Evolutionary conservation across 345 rosid species (phyloP).

Genomic region (Aquilaria malaccensis): DNA sequence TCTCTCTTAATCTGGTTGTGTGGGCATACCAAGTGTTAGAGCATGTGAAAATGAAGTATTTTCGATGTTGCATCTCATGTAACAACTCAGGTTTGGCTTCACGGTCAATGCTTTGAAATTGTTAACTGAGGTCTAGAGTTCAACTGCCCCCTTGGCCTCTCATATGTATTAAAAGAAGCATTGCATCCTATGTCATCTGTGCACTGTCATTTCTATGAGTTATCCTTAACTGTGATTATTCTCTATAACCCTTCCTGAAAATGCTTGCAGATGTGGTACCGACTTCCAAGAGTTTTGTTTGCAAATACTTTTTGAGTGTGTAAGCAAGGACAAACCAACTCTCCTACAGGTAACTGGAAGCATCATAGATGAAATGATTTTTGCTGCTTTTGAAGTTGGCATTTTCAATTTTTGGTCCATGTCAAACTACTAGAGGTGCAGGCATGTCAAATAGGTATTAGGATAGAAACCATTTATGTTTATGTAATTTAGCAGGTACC

Average conservation of each 20-base stretch:
- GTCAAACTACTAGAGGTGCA: neutral
- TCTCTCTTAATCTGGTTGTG: too few relatives aligned
- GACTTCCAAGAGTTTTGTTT: constrained; percentile 94
- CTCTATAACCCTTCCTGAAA: constrained; percentile 7
- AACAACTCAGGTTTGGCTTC: neutral
- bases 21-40: too few relatives aligned
- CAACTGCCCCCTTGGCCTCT: neutral
- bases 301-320: constrained; percentile 89
- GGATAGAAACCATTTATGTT: neutral
- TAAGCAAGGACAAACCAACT: constrained; percentile 96
- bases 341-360: constrained; percentile 66
- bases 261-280: constrained; percentile 57
- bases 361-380: neutral
- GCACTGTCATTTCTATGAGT: too few relatives aligned
- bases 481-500: neutral
- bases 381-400: neutral
- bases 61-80: neutral
- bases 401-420: neutral
- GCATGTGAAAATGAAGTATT: neutral
- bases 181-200: neutral
- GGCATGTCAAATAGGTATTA: neutral
- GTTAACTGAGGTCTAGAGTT: neutral
- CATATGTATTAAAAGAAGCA: too few relatives aligned
- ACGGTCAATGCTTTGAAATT: neutral
- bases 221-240: neutral